Percentiles rank a stretch among this genome's conserved stretches.
Conservation (phyloP, 495 filamentous ascomycete species). For the Annulohypoxylon bovei region DNA sequence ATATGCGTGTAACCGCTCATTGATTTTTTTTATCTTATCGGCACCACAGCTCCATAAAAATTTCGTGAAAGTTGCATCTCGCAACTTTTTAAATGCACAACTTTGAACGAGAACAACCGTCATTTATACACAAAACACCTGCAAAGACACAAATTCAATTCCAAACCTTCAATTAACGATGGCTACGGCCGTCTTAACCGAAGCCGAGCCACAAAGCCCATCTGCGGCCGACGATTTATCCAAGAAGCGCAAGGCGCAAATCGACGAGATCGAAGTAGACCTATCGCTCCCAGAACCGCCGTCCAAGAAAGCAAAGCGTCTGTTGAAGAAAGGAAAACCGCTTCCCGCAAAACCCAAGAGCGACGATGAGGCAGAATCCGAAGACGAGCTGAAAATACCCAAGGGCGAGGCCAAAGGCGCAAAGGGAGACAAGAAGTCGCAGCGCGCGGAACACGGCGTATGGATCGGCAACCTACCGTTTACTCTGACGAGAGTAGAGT, state of each 20-base stretch:
- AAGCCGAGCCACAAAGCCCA: slow-evolving; percentile 8
- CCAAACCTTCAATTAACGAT: slow-evolving; percentile 1
- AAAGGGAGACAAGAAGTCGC: slow-evolving; percentile 58
- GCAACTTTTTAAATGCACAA: slow-evolving; percentile 7
- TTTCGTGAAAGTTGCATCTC: slow-evolving; percentile 30
- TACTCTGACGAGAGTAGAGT: slow-evolving; percentile 72
- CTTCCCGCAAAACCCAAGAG: slow-evolving; percentile 53
- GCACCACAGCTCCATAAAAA: slow-evolving; percentile 45
- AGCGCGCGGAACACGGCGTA: slow-evolving; percentile 81
- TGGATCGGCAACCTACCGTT: slow-evolving; percentile 97
- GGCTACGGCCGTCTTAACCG: slow-evolving; percentile 16
- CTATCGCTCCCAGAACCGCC: slow-evolving; percentile 86
- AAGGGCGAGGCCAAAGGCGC: slow-evolving; percentile 42
- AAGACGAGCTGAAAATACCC: slow-evolving; percentile 47
- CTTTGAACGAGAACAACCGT: neutral
- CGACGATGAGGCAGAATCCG: slow-evolving; percentile 53
- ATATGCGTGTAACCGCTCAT: neutral
- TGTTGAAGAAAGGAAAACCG: slow-evolving; percentile 78
- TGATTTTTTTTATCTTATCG: slow-evolving; percentile 41
- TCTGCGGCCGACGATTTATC: slow-evolving; percentile 35
- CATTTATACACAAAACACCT: neutral
- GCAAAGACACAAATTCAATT: neutral
- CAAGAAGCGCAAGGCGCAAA: slow-evolving; percentile 77
- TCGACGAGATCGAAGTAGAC: slow-evolving; percentile 87
- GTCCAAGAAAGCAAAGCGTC: slow-evolving; percentile 88